Evolutionary conservation across 208 protist genomes (phyloP).

Genomic region (Endotrypanum monterogeii): DNA sequence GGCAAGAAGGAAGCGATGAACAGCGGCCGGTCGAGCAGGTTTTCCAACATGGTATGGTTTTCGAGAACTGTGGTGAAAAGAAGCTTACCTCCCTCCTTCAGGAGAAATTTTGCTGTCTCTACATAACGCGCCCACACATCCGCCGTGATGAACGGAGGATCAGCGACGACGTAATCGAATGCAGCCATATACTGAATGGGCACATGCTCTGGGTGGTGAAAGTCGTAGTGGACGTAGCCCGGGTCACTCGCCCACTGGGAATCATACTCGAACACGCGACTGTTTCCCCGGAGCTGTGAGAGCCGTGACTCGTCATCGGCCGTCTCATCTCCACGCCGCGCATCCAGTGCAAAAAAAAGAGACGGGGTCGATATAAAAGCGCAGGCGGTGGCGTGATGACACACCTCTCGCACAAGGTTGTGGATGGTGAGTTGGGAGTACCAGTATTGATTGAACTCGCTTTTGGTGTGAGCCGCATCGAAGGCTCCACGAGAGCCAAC

Average conservation of each 20-base stretch:
- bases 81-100: slow-evolving; percentile 71
- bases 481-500: slow-evolving; percentile 13
- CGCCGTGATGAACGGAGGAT: slow-evolving; percentile 94
- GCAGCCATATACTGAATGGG: slow-evolving; percentile 64
- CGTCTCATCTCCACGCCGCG: slow-evolving; percentile 22
- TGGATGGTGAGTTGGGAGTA: slow-evolving; percentile 88
- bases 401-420: slow-evolving; percentile 66
- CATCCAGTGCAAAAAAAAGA: slow-evolving; percentile 88
- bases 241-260: slow-evolving; percentile 70
- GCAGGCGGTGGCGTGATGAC: slow-evolving; percentile 61
- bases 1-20: slow-evolving; percentile 87
- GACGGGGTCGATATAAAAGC: slow-evolving; percentile 93
- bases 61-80: slow-evolving; percentile 92
- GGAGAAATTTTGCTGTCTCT: slow-evolving; percentile 49
- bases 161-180: slow-evolving; percentile 94
- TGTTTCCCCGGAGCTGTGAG: slow-evolving; percentile 37
- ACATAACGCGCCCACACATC: slow-evolving; percentile 90
- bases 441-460: slow-evolving; percentile 94
- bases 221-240: slow-evolving; percentile 91
- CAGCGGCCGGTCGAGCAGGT: slow-evolving; percentile 60
- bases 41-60: slow-evolving; percentile 87
- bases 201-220: slow-evolving; percentile 71
- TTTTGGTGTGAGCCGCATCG: slow-evolving; percentile 38
- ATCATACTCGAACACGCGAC: slow-evolving; percentile 89
- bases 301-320: slow-evolving; percentile 24